Conservation (phyloP, 306 rosid species). For the Cicer bijugum region DNA sequence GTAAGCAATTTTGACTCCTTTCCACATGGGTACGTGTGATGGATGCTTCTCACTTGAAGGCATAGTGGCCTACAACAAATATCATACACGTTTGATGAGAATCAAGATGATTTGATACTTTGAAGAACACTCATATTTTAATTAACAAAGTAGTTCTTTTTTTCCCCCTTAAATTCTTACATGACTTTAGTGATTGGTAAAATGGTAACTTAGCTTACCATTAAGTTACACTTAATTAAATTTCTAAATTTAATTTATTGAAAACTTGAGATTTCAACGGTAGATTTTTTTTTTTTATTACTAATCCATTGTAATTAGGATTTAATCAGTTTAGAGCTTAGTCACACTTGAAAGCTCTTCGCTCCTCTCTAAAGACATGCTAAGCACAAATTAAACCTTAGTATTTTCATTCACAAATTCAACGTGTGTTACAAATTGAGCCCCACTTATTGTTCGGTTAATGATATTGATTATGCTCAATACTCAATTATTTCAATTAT, state of each 20-base stretch:
- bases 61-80: constrained; percentile 55
- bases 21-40: constrained; percentile 65
- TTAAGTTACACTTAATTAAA: constrained; percentile 7
- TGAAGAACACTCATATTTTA: background rate
- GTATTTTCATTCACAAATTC: too few species aligned
- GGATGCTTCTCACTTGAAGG: constrained; percentile 68
- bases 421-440: too few species aligned
- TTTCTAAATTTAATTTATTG: background rate
- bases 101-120: constrained; percentile 22
- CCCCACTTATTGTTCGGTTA: background rate
- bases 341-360: background rate
- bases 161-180: too few species aligned
- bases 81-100: background rate
- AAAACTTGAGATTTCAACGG: background rate
- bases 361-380: background rate
- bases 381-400: too few species aligned
- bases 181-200: too few species aligned
- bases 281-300: background rate
- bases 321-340: background rate
- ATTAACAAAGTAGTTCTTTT: background rate
- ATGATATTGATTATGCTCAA: background rate
- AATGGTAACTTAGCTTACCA: too few species aligned
- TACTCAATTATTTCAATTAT: background rate
- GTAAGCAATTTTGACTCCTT: constrained; percentile 58
- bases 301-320: background rate